A percentile compares a stretch with the other conserved stretches of the same genome.
phyloP scores from a whole-genome alignment of 306 rosid species.

The Rubus idaeus region DNA sequence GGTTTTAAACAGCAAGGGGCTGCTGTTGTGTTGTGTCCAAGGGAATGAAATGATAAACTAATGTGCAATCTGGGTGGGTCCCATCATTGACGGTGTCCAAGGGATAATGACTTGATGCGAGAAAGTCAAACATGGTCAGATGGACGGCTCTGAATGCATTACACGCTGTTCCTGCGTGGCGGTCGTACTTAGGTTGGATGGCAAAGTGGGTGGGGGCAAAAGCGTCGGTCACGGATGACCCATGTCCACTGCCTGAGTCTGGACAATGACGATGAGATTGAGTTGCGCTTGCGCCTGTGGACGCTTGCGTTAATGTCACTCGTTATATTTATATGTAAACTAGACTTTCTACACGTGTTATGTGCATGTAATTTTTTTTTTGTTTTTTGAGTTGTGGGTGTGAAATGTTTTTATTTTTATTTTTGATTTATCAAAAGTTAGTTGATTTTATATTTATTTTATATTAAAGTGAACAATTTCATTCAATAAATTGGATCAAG shows the following conservation, averaged over 20 bases:
- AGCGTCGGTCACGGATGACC: not conserved
- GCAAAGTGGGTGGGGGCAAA: not conserved
- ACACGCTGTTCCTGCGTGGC: not conserved
- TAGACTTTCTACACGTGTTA: no score
- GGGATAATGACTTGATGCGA: not conserved
- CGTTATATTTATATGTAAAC: no score
- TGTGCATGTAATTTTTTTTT: no score
- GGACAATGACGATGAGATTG: no score
- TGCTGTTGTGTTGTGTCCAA: no score
- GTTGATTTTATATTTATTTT: no score
- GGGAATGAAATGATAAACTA: not conserved
- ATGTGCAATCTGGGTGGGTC: not conserved
- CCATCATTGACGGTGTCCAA: not conserved
- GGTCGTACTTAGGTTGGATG: not conserved
- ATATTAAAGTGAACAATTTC: no score
- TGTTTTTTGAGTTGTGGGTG: no score
- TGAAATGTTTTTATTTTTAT: no score
- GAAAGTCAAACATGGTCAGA: conserved; percentile 18
- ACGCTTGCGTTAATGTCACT: not conserved
- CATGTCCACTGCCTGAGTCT: not conserved
- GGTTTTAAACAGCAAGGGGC: no score
- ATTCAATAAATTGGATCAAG: no score
- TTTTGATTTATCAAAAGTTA: no score
- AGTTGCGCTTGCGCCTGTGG: not conserved
- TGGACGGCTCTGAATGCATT: conserved; percentile 7